phyloP scores from a whole-genome alignment of 179 eudicot species.

The Monotropa hypopitys region DNA sequence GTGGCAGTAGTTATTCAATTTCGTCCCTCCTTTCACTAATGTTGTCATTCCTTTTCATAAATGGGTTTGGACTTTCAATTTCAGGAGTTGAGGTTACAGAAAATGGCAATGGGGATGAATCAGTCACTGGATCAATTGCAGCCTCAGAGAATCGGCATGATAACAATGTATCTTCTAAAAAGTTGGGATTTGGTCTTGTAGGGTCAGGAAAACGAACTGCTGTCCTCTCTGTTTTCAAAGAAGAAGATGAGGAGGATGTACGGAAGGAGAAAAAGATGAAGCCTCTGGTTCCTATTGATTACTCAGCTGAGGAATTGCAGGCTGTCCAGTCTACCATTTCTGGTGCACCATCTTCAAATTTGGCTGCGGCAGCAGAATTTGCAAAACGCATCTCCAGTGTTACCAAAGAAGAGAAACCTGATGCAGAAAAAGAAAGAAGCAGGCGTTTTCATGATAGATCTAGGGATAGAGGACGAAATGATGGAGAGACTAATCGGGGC shows the following conservation, averaged over 20 bases:
- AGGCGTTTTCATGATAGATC: conserved; percentile 67
- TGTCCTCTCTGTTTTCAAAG: conserved; percentile 75
- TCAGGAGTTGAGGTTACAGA: conserved; percentile 45
- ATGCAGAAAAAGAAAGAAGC: conserved; percentile 51
- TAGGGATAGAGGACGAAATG: conserved; percentile 42
- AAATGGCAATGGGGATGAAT: conserved; percentile 57
- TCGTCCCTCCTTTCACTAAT: background rate
- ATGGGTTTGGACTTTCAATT: conserved; percentile 10
- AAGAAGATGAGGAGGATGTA: conserved; percentile 88
- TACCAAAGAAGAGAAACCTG: conserved; percentile 57
- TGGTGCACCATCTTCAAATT: conserved; percentile 30
- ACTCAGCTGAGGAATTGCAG: conserved; percentile 82
- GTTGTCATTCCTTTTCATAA: background rate
- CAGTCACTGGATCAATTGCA: conserved; percentile 22
- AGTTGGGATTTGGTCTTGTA: conserved; percentile 79
- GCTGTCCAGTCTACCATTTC: conserved; percentile 34
- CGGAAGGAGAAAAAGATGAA: conserved; percentile 93
- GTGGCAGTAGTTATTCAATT: background rate
- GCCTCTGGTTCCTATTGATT: conserved; percentile 92
- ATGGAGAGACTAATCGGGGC: conserved; percentile 27
- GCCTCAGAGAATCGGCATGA: conserved; percentile 32
- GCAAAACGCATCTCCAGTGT: conserved; percentile 45
- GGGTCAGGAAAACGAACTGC: conserved; percentile 86
- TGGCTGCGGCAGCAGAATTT: conserved; percentile 52
- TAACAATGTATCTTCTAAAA: conserved; percentile 43